phyloP scores from a whole-genome alignment of 2,329 filamentous ascomycete genomes.

The Fusarium continuum region DNA sequence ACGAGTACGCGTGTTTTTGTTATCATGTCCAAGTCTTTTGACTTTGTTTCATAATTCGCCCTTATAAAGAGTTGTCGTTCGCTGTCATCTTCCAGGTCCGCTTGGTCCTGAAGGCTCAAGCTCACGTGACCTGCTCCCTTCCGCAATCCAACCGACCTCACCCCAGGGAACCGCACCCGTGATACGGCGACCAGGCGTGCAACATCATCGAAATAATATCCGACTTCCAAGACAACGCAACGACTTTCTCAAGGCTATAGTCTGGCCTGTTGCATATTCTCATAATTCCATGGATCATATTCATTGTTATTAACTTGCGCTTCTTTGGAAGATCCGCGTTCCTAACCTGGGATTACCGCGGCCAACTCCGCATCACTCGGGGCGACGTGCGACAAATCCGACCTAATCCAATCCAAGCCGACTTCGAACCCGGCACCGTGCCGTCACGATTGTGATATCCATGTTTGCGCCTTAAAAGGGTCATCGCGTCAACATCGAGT shows the following conservation, averaged over 20 bases:
- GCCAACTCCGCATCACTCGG: slow-evolving; percentile 38
- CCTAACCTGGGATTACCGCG: slow-evolving; percentile 19
- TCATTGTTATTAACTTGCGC: slow-evolving; percentile 24
- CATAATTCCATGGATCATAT: slow-evolving; percentile 23
- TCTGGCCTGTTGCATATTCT: neutral
- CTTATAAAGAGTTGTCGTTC: neutral
- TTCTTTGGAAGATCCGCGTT: slow-evolving; percentile 28
- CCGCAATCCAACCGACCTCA: slow-evolving; percentile 38
- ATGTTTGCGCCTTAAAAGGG: slow-evolving; percentile 38
- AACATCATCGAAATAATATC: slow-evolving; percentile 37
- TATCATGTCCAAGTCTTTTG: no score
- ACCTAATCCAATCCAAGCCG: slow-evolving; percentile 8
- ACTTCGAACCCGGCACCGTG: slow-evolving; percentile 18
- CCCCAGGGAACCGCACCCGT: slow-evolving; percentile 36
- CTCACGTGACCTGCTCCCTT: slow-evolving; percentile 38
- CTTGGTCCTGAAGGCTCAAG: neutral
- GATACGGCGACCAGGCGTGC: slow-evolving; percentile 39
- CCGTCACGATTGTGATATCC: slow-evolving; percentile 25
- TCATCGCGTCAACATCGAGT: slow-evolving; percentile 14
- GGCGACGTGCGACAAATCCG: slow-evolving; percentile 35
- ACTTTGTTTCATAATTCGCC: neutral
- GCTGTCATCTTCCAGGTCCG: no score
- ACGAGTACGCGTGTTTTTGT: slow-evolving; percentile 5
- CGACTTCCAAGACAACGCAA: slow-evolving; percentile 14
- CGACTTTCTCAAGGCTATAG: neutral